Evolutionary conservation across 805 yeast genomes (phyloP).

Genomic region (Yamadazyma sp.): DNA sequence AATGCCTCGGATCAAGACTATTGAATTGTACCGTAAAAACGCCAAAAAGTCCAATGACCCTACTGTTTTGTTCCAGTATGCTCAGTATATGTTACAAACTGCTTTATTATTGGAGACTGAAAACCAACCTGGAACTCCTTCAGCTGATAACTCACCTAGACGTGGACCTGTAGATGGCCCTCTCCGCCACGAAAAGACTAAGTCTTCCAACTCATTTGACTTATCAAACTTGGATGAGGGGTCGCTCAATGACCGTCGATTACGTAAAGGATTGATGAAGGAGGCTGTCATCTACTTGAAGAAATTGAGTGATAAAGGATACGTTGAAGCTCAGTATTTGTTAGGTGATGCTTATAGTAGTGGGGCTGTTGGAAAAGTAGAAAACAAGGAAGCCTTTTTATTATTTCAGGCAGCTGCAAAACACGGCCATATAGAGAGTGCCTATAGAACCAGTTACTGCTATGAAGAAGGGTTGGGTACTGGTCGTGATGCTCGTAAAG

Average conservation of each 20-base stretch:
- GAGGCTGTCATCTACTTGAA: conserved; percentile 75
- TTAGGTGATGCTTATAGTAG: conserved; percentile 87
- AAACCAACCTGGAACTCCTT: conserved; percentile 6
- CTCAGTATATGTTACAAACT: conserved; percentile 85
- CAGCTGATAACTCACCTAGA: conserved; percentile 21
- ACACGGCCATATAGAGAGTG: conserved; percentile 87
- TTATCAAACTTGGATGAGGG: conserved; percentile 16
- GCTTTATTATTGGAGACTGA: conserved; percentile 60
- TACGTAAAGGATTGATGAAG: conserved; percentile 60
- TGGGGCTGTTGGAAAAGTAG: conserved; percentile 80
- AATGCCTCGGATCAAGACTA: conserved; percentile 75
- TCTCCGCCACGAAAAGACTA: conserved; percentile 21
- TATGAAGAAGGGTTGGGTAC: conserved; percentile 94
- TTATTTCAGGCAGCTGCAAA: conserved; percentile 90
- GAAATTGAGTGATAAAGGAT: conserved; percentile 74
- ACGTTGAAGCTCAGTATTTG: conserved; percentile 86
- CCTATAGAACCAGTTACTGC: conserved; percentile 88
- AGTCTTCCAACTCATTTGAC: conserved; percentile 23
- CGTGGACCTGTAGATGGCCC: conserved; percentile 13
- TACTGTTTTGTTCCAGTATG: conserved; percentile 81
- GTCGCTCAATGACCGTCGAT: conserved; percentile 24
- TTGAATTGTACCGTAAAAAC: conserved; percentile 82
- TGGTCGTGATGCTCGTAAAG: conserved; percentile 81
- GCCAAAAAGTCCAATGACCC: conserved; percentile 87
- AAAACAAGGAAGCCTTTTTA: conserved; percentile 69